phyloP scores from a whole-genome alignment of 371 early-diverging fungal genomes.

The Rhizopus arrhizus region DNA sequence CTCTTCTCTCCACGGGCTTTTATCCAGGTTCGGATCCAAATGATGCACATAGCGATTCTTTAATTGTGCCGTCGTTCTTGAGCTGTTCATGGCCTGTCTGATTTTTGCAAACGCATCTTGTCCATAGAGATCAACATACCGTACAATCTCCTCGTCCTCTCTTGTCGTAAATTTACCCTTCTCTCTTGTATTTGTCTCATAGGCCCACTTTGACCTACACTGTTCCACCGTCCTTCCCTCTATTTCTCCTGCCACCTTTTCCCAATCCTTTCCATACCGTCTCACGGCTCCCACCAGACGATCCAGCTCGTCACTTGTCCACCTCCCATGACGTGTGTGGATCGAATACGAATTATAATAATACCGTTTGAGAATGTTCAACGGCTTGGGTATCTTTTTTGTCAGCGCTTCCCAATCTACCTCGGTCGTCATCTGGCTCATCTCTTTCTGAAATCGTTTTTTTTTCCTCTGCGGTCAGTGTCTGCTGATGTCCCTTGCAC shows the following conservation, averaged over 20 bases:
- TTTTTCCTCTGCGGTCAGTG: no score
- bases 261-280: conserved; percentile 18
- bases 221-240: conserved; percentile 21
- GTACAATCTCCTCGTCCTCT: conserved; percentile 21
- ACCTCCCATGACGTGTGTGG: conserved; percentile 12
- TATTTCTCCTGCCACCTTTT: conserved; percentile 8
- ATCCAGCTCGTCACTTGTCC: conserved; percentile 18
- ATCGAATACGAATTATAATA: no score
- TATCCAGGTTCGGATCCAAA: conserved; percentile 36
- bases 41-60: conserved; percentile 30
- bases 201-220: conserved; percentile 29
- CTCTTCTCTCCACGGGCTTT: conserved; percentile 42
- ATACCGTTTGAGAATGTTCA: no score
- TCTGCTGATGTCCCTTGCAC: no score
- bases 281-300: conserved; percentile 5
- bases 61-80: conserved; percentile 16
- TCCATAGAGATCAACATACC: conserved; percentile 19
- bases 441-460: no score
- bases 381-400: no score
- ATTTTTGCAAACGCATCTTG: conserved; percentile 17
- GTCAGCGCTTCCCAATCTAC: no score
- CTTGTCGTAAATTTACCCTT: conserved; percentile 26
- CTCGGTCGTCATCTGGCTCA: no score
- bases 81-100: conserved; percentile 20
- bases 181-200: conserved; percentile 16